Conservation (phyloP, 2,329 filamentous ascomycete species). For the Paracoccidioides lutzii region DNA sequence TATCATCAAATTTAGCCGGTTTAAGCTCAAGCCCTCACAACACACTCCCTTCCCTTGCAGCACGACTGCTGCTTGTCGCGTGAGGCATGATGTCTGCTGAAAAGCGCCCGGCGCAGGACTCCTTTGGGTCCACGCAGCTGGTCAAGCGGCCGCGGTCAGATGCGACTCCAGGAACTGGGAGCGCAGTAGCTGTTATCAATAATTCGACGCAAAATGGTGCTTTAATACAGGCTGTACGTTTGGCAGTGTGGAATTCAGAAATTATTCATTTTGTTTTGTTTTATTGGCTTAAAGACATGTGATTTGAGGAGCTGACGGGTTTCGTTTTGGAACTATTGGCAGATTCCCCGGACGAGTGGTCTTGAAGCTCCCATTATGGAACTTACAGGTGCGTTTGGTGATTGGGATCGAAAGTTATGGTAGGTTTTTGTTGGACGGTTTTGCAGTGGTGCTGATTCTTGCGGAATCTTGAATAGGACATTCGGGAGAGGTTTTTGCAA, state of each 20-base stretch:
- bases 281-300: not conserved
- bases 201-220: conserved; percentile 46
- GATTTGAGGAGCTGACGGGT: not conserved
- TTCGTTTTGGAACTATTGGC: conserved; percentile 3
- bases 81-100: conserved; percentile 61
- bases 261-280: not conserved
- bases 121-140: conserved; percentile 61
- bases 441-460: not conserved
- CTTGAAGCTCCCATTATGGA: conserved; percentile 92
- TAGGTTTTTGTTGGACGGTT: not conserved
- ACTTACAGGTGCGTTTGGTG: conserved; percentile 53
- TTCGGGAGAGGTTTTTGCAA: conserved; percentile 74
- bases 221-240: conserved; percentile 52
- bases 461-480: conserved; percentile 35
- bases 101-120: conserved; percentile 79
- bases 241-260: no score
- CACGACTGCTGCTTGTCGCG: not conserved
- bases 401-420: not conserved
- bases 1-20: no score
- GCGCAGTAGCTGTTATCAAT: conserved; percentile 46
- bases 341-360: conserved; percentile 68
- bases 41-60: not conserved
- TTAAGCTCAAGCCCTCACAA: not conserved
- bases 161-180: conserved; percentile 37
- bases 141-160: conserved; percentile 81